Conservation (phyloP, 192 early-diverging fungal species). For the Linnemannia schmuckeri region DNA sequence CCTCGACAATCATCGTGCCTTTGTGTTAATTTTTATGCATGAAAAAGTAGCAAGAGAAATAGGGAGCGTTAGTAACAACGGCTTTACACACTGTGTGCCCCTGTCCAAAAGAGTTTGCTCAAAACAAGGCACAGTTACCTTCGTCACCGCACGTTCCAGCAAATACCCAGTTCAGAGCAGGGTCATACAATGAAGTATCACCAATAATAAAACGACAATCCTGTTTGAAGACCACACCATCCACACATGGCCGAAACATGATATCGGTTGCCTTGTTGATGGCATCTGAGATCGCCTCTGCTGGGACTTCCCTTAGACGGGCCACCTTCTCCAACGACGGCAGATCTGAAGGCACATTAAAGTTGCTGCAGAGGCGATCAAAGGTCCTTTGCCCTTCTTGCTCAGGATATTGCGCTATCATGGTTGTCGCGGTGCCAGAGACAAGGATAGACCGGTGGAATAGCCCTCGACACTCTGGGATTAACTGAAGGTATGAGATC, state of each 20-base stretch:
- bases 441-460: conserved; percentile 50
- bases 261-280: background rate
- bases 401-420: conserved; percentile 17
- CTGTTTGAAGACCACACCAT: conserved; percentile 12
- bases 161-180: conserved; percentile 7
- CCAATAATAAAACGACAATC: background rate
- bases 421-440: conserved; percentile 38
- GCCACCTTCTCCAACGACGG: conserved; percentile 19
- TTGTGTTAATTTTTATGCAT: background rate
- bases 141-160: conserved; percentile 14
- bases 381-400: conserved; percentile 42
- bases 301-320: conserved; percentile 18
- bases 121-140: background rate
- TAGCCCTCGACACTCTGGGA: conserved; percentile 37
- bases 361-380: conserved; percentile 31
- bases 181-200: conserved; percentile 8
- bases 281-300: conserved; percentile 9
- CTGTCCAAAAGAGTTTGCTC: background rate
- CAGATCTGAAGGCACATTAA: conserved; percentile 9
- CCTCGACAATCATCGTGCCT: background rate
- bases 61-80: too few species aligned
- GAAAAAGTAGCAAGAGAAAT: background rate
- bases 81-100: background rate
- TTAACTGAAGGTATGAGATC: conserved; percentile 44
- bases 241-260: background rate